These are phyloP conservation scores for Colletotrichum limetticola DNA, from an alignment of 2,329 filamentous ascomycete species.

Conservation along the genomic window DNA sequence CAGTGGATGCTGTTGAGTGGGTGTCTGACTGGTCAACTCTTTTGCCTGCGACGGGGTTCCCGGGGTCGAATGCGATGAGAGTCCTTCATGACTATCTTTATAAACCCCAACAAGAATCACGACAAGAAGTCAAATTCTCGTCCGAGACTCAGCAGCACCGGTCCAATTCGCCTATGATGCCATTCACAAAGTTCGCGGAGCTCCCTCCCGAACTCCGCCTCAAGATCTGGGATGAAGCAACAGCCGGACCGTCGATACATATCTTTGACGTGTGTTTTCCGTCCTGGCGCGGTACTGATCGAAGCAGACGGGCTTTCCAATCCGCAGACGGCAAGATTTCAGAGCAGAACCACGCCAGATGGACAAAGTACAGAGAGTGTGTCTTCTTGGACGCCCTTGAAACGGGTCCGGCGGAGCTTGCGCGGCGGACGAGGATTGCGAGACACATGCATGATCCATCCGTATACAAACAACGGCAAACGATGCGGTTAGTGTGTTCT, in stretches of 20 bases:
- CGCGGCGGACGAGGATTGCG: slow-evolving; percentile 8
- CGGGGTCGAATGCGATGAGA: neutral
- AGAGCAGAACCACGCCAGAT: neutral
- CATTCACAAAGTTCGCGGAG: slow-evolving; percentile 20
- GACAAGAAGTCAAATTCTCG: neutral
- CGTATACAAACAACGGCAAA: slow-evolving; percentile 3
- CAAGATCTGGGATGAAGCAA: slow-evolving; percentile 31
- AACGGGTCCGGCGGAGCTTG: neutral
- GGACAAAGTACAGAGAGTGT: slow-evolving; percentile 21
- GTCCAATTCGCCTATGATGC: slow-evolving; percentile 41
- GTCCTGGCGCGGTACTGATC: slow-evolving; percentile 33
- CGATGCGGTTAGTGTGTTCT: slow-evolving; percentile 24
- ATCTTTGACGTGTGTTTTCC: slow-evolving; percentile 44
- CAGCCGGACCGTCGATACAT: slow-evolving; percentile 40
- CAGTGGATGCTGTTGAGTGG: slow-evolving; percentile 1
- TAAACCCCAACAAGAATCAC: neutral
- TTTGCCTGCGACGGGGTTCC: neutral
- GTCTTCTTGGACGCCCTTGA: slow-evolving; percentile 31
- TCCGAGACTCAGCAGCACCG: neutral
- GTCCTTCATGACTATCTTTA: neutral
- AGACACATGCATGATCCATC: slow-evolving; percentile 23
- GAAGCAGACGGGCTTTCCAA: slow-evolving; percentile 17
- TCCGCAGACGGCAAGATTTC: neutral
- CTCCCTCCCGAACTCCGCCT: slow-evolving; percentile 30
- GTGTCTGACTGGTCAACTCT: neutral